Conservation (phyloP, 2,329 filamentous ascomycete genomes). For the Xylaria sp. region DNA sequence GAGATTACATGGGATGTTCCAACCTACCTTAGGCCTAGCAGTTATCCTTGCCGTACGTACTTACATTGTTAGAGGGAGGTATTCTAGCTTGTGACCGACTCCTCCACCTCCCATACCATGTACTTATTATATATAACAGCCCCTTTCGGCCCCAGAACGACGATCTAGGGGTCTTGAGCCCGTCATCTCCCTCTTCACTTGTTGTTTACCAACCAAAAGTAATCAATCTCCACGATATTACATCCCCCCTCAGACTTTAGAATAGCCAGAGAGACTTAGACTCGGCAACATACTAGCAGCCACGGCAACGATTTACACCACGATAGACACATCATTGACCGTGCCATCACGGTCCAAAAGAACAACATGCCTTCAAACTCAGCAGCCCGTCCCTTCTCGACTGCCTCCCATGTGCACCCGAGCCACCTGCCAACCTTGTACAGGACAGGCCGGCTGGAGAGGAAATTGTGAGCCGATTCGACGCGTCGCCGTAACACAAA, state of each 20-base stretch:
- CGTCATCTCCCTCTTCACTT: background rate
- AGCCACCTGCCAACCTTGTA: slow-evolving; percentile 48
- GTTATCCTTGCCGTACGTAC: background rate
- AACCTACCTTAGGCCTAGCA: background rate
- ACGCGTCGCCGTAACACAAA: background rate
- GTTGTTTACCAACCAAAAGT: background rate
- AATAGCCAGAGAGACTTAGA: background rate
- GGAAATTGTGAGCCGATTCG: slow-evolving; percentile 39
- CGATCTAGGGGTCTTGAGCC: background rate
- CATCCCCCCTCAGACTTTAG: background rate
- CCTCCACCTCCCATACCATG: background rate
- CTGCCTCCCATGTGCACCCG: slow-evolving; percentile 47
- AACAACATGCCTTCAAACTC: slow-evolving; percentile 35
- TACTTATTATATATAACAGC: background rate
- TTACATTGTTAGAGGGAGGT: background rate
- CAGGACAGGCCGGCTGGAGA: slow-evolving; percentile 45
- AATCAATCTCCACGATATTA: background rate
- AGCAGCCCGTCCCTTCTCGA: slow-evolving; percentile 44
- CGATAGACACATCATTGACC: background rate
- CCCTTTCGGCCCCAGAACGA: background rate
- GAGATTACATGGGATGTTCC: background rate
- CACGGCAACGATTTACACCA: slow-evolving; percentile 4
- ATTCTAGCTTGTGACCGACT: background rate
- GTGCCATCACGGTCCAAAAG: background rate
- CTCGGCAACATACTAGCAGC: background rate